Evolutionary conservation across 2,329 filamentous ascomycete genomes (phyloP).

Genomic region (Diaporthe nobilis): DNA sequence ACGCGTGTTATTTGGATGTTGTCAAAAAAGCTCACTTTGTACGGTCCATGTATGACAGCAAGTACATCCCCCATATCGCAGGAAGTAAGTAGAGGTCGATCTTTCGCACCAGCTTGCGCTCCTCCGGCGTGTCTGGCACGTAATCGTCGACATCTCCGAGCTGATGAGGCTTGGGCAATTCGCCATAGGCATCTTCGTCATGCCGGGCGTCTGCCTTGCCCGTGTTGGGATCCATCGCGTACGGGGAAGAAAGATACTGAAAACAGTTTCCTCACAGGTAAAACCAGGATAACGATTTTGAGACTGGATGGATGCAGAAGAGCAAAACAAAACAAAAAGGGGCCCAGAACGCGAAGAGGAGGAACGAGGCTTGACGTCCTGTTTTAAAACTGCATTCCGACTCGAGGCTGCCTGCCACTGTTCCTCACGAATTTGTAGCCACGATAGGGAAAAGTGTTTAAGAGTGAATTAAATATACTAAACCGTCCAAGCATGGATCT

Average conservation of each 20-base stretch:
- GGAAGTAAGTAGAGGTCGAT: constrained; percentile 58
- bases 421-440: not conserved
- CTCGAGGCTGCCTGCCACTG: not conserved
- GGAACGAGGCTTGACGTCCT: not conserved
- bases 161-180: constrained; percentile 20
- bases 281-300: not conserved
- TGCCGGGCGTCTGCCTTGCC: constrained; percentile 31
- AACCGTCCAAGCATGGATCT: not conserved
- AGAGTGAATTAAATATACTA: not conserved
- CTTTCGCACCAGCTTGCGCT: constrained; percentile 48
- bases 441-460: not conserved
- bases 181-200: constrained; percentile 23
- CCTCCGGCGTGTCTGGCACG: constrained; percentile 35
- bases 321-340: not conserved
- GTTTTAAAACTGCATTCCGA: not conserved
- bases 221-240: constrained; percentile 23
- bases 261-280: not conserved
- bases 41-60: constrained; percentile 59
- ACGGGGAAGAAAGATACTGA: not conserved
- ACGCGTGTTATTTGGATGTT: too few species aligned
- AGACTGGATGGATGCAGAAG: not conserved
- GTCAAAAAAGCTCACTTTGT: constrained; percentile 55
- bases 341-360: not conserved
- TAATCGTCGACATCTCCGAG: constrained; percentile 11
- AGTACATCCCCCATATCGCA: constrained; percentile 57